These are phyloP conservation scores for Phytophthora citricola DNA, from an alignment of 352 stramenopile species.

Conservation along the genomic window DNA sequence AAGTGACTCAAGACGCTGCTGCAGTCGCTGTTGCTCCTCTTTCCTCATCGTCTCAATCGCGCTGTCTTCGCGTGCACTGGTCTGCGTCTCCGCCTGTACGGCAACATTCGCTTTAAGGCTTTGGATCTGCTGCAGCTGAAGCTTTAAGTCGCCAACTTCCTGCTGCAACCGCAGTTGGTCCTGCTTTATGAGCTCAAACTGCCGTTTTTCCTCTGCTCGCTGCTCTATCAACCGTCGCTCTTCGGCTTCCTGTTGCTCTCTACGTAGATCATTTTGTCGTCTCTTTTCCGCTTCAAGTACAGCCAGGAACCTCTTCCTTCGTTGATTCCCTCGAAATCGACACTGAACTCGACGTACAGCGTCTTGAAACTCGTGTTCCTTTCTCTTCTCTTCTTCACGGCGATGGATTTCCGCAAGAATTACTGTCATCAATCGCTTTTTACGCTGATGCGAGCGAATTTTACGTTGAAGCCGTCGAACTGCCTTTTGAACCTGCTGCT, in stretches of 20 bases:
- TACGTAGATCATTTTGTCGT: constrained; percentile 16
- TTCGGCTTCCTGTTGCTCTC: constrained; percentile 24
- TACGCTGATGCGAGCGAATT: constrained; percentile 18
- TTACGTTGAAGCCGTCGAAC: constrained; percentile 47
- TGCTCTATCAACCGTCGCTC: constrained; percentile 8
- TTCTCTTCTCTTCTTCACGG: constrained; percentile 19
- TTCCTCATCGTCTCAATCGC: constrained; percentile 15
- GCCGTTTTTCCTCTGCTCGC: constrained; percentile 15
- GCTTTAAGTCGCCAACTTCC: constrained; percentile 20
- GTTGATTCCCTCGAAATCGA: constrained; percentile 15
- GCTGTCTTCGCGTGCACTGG: constrained; percentile 11
- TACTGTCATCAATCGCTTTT: constrained; percentile 23
- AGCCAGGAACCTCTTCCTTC: constrained; percentile 13
- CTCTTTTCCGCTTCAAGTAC: constrained; percentile 15
- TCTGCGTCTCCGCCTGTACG: constrained; percentile 21
- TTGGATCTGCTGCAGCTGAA: constrained; percentile 12
- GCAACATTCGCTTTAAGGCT: constrained; percentile 4
- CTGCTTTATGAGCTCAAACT: constrained; percentile 13
- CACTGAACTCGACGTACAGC: constrained; percentile 18
- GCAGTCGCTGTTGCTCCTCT: constrained; percentile 28
- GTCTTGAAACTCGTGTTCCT: constrained; percentile 10
- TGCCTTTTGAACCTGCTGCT: constrained; percentile 49
- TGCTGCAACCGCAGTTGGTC: constrained; percentile 21
- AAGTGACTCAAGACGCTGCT: constrained; percentile 21
- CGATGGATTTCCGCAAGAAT: constrained; percentile 11